Evolutionary conservation across 2,329 filamentous ascomycete genomes (phyloP), one percentile per base, ranked within the genome.

Genomic region (Alternaria triticimaculans): DNA sequence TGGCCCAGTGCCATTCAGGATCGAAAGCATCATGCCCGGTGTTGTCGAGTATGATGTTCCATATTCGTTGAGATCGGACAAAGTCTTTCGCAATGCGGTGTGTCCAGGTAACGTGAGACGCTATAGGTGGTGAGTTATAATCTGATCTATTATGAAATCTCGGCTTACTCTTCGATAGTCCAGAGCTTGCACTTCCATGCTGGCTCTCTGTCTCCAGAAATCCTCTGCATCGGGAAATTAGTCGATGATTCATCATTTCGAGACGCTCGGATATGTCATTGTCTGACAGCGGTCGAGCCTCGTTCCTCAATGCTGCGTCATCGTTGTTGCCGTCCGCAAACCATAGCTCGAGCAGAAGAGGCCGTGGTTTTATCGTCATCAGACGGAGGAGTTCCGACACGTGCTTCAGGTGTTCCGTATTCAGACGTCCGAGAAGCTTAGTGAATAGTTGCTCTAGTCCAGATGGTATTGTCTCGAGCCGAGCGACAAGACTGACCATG

Each of bases 21-120:
- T 60, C 9, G 25, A 65, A 63, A 6, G 30, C 23, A 44, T 55
- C 46, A 5, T 58, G 30, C 4, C 41, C 30, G 4, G 63, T 57
- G 5, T 41, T 37, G 5, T 58, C 33, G 4, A 63, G 41, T 5
- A 62, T 46, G 6, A 11, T 26, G 6, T 37, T 37, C 55, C 55
- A 63, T 12, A 54, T 41, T 6, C 8, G 15, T 7, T 20, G 20
- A 2, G 58, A 58, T 25, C 54, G 46, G 6, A 68, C 10, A 50
- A 66, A 72, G 30, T 72, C 64, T n/a, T 57, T 49, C 2, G 61
- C 70, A 12, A 61, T 69, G 6, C 65, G 57, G 46, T 72, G 66
- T 9, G 68, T 30, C 41, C 64, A 68, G 6, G 26, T 21, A 6
- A 70, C 57, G 6, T n/a, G 21, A 26, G 44, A 28, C 4, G 25